Base-by-base conservation (phyloP, 768 basidiomycete genomes). In the Termitomyces sp. region DNA sequence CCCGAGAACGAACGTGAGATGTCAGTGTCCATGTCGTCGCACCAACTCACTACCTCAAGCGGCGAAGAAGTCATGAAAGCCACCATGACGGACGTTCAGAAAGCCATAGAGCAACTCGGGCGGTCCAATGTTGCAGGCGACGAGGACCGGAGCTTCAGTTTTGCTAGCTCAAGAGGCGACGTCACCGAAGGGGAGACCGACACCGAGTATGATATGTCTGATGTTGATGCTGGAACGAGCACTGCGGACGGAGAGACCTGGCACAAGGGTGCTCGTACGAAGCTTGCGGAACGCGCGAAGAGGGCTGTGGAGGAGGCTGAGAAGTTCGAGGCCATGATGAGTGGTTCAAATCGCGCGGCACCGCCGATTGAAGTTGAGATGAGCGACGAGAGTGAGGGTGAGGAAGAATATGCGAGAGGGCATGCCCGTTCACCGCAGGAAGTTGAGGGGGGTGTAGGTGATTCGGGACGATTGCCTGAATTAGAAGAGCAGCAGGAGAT, bases 11-110 rank as follows among this genome's bases (percentile, higher is more conserved):
- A 63, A 22, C 64, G 64, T 24, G 71, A 70, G n/a, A 63, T 9
- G 20, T 44, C 31, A 16, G n/a, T 5, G 1, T 31, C 67, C 47
- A 66, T 63, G 44, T 58, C 52, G 44, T 66, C 67, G 62, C 67
- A 61, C 30, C 61, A 65, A n/a, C 58, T 65, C 11, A 58, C 54
- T 33, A 47, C 65, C 9, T 64, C 67, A 16, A 67, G 65, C 42
- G 73, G 75, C 45, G 76, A 81, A 15, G 84, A 83, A 60, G 82
- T 89, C 58, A 93, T 96, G 90, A 83, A 84, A 41, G 91, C 88
- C 1, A 96, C 93, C 2, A 81, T 95, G 80, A 93, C 89, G 3
- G 93, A 95, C 58, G 91, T 96, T 6, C 91, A 96, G 70, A 76
- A 91, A 63, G 93, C 93, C 20, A 94, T 95, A 65, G 91, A 95